Evolutionary conservation across 192 early-diverging fungal species (phyloP).

Genomic region (Dissophora globulifera): DNA sequence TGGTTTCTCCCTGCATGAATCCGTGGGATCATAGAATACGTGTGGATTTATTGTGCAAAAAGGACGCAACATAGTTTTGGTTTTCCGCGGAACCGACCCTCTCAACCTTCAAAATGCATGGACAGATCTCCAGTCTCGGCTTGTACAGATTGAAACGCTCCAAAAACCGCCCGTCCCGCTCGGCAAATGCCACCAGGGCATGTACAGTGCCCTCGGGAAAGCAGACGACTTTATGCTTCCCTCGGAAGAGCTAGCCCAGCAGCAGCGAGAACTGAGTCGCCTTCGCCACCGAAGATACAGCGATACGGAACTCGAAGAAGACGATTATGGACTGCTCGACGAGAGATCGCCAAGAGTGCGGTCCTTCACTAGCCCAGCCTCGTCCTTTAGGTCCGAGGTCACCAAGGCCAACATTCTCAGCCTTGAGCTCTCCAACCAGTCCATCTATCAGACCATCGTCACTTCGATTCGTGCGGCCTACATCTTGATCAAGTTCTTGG

Average conservation of each 20-base stretch:
- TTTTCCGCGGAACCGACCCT: conserved; percentile 67
- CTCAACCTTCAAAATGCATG: conserved; percentile 66
- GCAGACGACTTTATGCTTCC: conserved; percentile 34
- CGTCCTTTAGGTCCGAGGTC: conserved; percentile 41
- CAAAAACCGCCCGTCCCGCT: conserved; percentile 36
- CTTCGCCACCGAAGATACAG: conserved; percentile 11
- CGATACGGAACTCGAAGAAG: conserved; percentile 21
- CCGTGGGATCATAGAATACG: conserved; percentile 57
- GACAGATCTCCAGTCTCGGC: conserved; percentile 58
- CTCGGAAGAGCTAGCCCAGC: conserved; percentile 41
- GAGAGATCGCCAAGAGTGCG: conserved; percentile 1
- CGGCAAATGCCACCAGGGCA: conserved; percentile 65
- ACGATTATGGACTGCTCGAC: conserved; percentile 1
- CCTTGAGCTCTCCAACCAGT: conserved; percentile 59
- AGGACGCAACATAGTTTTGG: conserved; percentile 62
- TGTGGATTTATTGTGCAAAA: conserved; percentile 65
- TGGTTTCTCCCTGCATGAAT: too few relatives aligned
- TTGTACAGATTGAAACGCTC: conserved; percentile 33
- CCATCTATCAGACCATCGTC: conserved; percentile 55
- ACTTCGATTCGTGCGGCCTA: conserved; percentile 55
- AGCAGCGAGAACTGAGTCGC: conserved; percentile 35
- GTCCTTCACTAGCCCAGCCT: conserved; percentile 21
- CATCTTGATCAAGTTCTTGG: conserved; percentile 53
- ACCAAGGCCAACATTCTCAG: conserved; percentile 34
- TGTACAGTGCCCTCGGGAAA: conserved; percentile 62